Evolutionary conservation across 139 green algal species (phyloP).

Genomic region (Chlorella sp.): DNA sequence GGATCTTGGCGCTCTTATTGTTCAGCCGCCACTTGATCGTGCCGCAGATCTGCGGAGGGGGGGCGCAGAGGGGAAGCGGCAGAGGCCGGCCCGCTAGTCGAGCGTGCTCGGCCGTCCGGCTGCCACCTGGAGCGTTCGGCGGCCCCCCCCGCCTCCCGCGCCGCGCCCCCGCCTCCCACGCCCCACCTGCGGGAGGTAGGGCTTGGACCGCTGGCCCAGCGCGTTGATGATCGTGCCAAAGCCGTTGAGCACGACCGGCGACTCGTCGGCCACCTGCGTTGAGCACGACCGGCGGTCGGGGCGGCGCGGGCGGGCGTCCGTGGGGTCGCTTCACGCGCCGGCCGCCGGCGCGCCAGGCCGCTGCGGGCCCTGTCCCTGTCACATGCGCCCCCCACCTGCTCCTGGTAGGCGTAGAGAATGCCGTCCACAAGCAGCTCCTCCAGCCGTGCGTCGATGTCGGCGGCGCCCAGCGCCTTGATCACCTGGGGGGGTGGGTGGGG

Average conservation of each 20-base stretch:
- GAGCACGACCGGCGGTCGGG: too few species aligned
- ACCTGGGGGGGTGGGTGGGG: too few species aligned
- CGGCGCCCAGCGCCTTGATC: conserved; percentile 84
- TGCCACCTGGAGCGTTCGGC: too few species aligned
- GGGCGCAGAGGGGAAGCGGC: too few species aligned
- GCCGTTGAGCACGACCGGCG: conserved; percentile 93
- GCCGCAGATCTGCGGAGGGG: conserved; percentile 98
- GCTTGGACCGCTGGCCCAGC: conserved; percentile 89
- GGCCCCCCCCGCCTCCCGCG: too few species aligned
- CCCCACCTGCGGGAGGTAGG: conserved; percentile 97
- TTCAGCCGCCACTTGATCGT: conserved; percentile 99
- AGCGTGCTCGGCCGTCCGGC: too few species aligned
- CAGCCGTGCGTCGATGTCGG: conserved; percentile 93
- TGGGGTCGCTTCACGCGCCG: too few species aligned
- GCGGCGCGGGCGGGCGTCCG: too few species aligned
- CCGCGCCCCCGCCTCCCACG: too few species aligned
- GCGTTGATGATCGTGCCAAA: conserved; percentile 97
- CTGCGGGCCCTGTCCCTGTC: neutral
- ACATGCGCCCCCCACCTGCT: conserved; percentile 71
- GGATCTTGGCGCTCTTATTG: conserved; percentile 96
- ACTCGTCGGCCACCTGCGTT: conserved; percentile 75
- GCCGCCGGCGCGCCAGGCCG: too few species aligned
- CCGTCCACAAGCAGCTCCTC: conserved; percentile 99
- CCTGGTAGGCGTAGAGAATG: conserved; percentile 99
- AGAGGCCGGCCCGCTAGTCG: too few species aligned